Evolutionary conservation across 2,329 filamentous ascomycete genomes (phyloP), one percentile per base, ranked within the genome.

Genomic region (Diplodia corticola): DNA sequence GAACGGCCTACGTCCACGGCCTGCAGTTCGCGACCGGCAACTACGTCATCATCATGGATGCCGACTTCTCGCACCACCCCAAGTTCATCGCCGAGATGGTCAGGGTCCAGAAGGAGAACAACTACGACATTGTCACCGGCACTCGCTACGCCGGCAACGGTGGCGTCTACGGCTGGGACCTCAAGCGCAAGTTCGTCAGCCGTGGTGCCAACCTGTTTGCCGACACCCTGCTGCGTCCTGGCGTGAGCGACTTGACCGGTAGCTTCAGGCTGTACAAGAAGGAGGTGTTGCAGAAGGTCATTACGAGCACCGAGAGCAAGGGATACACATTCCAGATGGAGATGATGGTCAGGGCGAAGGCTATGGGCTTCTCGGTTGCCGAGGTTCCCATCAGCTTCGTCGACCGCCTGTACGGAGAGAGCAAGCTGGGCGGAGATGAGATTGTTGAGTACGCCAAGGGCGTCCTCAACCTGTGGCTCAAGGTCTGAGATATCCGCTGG

Each of bases 261-360:
- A 94, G 90, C 77, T 99, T 98, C 82, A 84, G 95, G 69, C 80
- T 99, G 78, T 99, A 99, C 80, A 98, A 96, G 88, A 93, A 90
- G 82, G 82, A 84, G 68, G 92, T 97, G 69, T 80, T 99, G 75
- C 87, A 96, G 79, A 93, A 92, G 84, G 92, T 96, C 67, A 97
- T 99, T 73, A 83, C 85, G 75, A 92, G 86, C 80, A 97, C 93
- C 9, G 90, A 97, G 84, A 95, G 92, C 77, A 97, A 98, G 82
- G 95, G 95, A 2, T 99, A 98, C 79, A 94, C 91, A 48, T 99
- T 99, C 85, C 95, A 99, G 87, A 99, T 99, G 95, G 94, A 97
- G 85, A 91, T 99, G 88, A 98, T 97, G 89, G 94, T 98, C 9
- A 86, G 93, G 69, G 95, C 95, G 37, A 97, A 97, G 87, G 91